A percentile compares a stretch with the other conserved stretches of the same genome.
Conservation (phyloP, 441 rosid genomes). For the Manihot esculenta region DNA sequence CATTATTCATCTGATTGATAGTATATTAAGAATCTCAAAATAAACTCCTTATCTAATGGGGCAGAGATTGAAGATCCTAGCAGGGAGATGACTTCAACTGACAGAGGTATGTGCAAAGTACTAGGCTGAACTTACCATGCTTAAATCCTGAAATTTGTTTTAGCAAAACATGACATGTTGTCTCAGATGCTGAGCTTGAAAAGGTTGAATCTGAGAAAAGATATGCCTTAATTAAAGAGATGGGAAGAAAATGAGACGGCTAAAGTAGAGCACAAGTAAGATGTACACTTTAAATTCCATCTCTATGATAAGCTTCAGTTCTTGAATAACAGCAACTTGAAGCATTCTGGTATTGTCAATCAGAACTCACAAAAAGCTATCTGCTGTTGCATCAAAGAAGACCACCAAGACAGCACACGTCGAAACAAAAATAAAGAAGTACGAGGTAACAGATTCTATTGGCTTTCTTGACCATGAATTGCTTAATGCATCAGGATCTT, state of each 20-base stretch:
- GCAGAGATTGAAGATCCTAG: constrained; percentile 30
- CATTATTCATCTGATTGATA: not conserved
- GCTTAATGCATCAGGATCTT: not conserved
- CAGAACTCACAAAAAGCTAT: constrained; percentile 50
- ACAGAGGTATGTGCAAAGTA: constrained; percentile 28
- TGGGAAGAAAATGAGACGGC: constrained; percentile 69
- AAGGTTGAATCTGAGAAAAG: constrained; percentile 45
- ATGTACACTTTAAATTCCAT: not conserved
- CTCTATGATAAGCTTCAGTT: not conserved
- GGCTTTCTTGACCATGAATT: not conserved
- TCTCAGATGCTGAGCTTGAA: constrained; percentile 43
- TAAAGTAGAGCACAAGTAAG: constrained; percentile 58
- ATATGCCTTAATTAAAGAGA: constrained; percentile 46
- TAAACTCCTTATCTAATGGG: not conserved
- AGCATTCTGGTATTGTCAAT: constrained; percentile 16
- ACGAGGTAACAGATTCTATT: constrained; percentile 39
- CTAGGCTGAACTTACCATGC: not conserved
- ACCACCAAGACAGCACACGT: constrained; percentile 41
- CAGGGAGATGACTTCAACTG: constrained; percentile 19
- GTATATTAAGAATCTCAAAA: not conserved
- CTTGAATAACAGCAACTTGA: constrained; percentile 9
- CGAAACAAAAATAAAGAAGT: constrained; percentile 38
- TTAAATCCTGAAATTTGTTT: not conserved
- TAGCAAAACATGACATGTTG: not conserved
- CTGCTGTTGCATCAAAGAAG: constrained; percentile 50